Evolutionary conservation across 257 asterid genomes (phyloP).

Genomic region (Handroanthus guayacan): DNA sequence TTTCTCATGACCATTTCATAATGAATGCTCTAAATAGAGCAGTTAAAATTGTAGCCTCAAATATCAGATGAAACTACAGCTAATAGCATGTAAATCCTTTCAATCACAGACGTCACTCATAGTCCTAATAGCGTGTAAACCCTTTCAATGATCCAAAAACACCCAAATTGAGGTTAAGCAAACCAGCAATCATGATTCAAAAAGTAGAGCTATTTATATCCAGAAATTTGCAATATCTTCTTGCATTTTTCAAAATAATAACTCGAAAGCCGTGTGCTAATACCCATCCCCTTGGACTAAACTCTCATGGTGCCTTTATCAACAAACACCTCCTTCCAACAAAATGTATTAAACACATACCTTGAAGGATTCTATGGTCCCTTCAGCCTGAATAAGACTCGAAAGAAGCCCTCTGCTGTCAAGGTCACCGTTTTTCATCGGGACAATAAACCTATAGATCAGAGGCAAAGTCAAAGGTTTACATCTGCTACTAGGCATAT

Average conservation of each 20-base stretch:
- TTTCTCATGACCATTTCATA: not conserved
- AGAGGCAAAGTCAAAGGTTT: not conserved
- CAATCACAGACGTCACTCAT: not conserved
- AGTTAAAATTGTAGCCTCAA: no score
- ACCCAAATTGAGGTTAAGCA: not conserved
- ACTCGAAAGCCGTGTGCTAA: no score
- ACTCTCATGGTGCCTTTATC: not conserved
- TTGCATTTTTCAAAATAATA: not conserved
- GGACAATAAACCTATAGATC: conserved; percentile 64
- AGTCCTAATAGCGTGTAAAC: not conserved
- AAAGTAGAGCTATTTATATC: not conserved
- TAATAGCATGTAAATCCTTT: no score
- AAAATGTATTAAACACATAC: conserved; percentile 42
- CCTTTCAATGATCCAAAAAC: not conserved
- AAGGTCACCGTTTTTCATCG: conserved; percentile 91
- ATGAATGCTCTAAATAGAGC: no score
- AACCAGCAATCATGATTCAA: not conserved
- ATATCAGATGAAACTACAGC: no score
- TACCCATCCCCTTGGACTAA: no score
- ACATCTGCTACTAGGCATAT: no score
- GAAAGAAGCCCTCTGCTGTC: conserved; percentile 84
- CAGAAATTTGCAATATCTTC: not conserved
- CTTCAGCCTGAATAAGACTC: conserved; percentile 57
- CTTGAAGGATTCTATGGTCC: conserved; percentile 87
- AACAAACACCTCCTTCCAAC: not conserved